A percentile compares a stretch with the other conserved stretches of the same genome.
These are phyloP conservation scores for Ustilago crameri DNA, from an alignment of 1,284 basidiomycete genomes.

Conservation along the genomic window DNA sequence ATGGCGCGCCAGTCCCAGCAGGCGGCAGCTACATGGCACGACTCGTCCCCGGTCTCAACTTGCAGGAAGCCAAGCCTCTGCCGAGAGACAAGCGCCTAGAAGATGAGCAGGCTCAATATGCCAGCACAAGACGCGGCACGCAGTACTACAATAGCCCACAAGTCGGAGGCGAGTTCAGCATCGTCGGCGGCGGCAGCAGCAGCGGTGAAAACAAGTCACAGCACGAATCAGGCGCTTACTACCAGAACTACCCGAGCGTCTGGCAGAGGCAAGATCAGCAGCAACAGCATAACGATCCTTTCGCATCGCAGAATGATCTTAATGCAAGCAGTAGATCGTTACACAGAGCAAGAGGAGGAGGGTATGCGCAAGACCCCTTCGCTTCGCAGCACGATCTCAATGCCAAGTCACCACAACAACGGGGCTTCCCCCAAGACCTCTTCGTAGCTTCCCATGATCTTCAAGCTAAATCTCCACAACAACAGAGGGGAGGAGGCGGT, in stretches of 20 bases:
- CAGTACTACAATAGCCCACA: conserved; percentile 10
- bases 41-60: conserved; percentile 36
- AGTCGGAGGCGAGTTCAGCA: background rate
- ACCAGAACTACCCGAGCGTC: background rate
- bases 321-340: background rate
- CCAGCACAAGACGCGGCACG: conserved; percentile 18
- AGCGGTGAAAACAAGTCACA: background rate
- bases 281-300: conserved; percentile 1
- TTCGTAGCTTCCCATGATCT: no score
- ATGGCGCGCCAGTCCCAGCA: conserved; percentile 1
- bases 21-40: conserved; percentile 39
- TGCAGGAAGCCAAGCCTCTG: conserved; percentile 25
- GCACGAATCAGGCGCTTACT: background rate
- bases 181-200: background rate
- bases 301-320: background rate
- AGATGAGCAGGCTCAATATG: conserved; percentile 26
- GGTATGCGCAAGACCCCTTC: conserved; percentile 10
- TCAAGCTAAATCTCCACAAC: no score
- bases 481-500: no score
- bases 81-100: conserved; percentile 22
- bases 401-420: no score
- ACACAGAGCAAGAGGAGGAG: conserved; percentile 2
- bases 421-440: background rate
- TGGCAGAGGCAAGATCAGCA: background rate
- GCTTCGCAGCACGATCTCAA: conserved; percentile 4